Conservation (phyloP, 179 eudicot genomes). For the Sideroxylon spinosum region DNA sequence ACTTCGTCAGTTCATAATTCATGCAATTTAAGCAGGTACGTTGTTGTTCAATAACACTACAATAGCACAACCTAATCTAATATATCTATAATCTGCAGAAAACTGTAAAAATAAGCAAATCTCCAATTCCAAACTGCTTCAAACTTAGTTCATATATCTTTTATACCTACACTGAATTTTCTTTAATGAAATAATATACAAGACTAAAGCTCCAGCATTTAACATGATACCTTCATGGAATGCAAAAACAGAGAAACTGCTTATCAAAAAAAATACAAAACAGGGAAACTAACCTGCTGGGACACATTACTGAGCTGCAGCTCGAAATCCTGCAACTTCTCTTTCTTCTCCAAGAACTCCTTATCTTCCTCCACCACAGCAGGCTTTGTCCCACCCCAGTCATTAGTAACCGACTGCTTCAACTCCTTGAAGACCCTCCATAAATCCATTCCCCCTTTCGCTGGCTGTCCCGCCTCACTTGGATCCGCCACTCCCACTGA, state of each 20-base stretch:
- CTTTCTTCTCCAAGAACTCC: conserved; percentile 77
- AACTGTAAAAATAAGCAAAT: neutral
- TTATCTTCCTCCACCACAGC: conserved; percentile 80
- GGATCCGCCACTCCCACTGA: conserved; percentile 28
- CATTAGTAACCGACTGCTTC: conserved; percentile 80
- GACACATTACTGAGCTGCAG: conserved; percentile 66
- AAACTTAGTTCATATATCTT: neutral
- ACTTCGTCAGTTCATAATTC: neutral
- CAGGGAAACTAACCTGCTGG: conserved; percentile 60
- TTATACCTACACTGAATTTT: neutral
- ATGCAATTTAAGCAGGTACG: neutral
- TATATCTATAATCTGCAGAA: neutral
- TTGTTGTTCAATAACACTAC: neutral
- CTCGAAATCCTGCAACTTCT: conserved; percentile 70
- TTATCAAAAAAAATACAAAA: neutral
- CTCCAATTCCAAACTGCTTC: neutral
- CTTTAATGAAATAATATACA: no score
- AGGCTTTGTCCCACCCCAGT: conserved; percentile 79
- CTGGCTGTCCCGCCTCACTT: conserved; percentile 65
- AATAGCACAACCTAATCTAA: no score
- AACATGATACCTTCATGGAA: neutral
- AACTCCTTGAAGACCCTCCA: conserved; percentile 76
- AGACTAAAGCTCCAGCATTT: neutral
- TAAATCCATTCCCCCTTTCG: conserved; percentile 80
- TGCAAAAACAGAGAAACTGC: neutral